These are phyloP conservation scores for Boletus semigastroideus DNA, from an alignment of 1,284 basidiomycete genomes.

Conservation along the genomic window DNA sequence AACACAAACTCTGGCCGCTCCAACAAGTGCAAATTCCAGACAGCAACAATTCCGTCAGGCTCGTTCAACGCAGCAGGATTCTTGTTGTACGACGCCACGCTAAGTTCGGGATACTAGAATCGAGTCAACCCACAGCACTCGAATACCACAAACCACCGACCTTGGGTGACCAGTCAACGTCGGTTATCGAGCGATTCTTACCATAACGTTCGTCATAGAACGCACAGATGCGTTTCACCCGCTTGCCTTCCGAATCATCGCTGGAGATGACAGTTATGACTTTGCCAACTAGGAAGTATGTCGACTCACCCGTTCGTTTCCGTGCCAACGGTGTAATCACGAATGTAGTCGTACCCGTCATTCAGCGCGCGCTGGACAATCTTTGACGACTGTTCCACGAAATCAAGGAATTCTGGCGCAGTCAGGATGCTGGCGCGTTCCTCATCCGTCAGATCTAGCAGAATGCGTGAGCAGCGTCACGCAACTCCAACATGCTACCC, in stretches of 20 bases:
- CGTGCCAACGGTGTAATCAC: slow-evolving; percentile 88
- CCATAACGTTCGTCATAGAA: slow-evolving; percentile 89
- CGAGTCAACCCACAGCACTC: slow-evolving; percentile 7
- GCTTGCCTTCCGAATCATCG: slow-evolving; percentile 85
- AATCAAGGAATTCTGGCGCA: slow-evolving; percentile 88
- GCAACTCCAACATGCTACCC: slow-evolving; percentile 8
- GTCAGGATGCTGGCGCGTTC: slow-evolving; percentile 80
- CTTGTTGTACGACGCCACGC: slow-evolving; percentile 95
- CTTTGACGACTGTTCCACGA: slow-evolving; percentile 93
- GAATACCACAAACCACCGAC: slow-evolving; percentile 40
- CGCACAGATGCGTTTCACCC: slow-evolving; percentile 84
- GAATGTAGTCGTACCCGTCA: slow-evolving; percentile 95
- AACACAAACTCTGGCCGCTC: slow-evolving; percentile 98
- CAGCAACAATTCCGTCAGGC: slow-evolving; percentile 93
- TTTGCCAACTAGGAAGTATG: not conserved
- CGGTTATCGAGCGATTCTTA: slow-evolving; percentile 91
- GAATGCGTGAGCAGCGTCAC: not conserved
- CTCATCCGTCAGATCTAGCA: slow-evolving; percentile 78
- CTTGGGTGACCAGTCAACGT: slow-evolving; percentile 96
- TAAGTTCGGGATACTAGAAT: slow-evolving; percentile 88
- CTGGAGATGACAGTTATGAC: slow-evolving; percentile 40
- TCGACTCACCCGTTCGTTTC: slow-evolving; percentile 68
- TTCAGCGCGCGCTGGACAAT: slow-evolving; percentile 95
- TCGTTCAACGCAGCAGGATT: slow-evolving; percentile 89
- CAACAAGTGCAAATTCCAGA: slow-evolving; percentile 95